Base-by-base conservation (phyloP, 352 stramenopile species). In the Thalassiosira ordinaria region DNA sequence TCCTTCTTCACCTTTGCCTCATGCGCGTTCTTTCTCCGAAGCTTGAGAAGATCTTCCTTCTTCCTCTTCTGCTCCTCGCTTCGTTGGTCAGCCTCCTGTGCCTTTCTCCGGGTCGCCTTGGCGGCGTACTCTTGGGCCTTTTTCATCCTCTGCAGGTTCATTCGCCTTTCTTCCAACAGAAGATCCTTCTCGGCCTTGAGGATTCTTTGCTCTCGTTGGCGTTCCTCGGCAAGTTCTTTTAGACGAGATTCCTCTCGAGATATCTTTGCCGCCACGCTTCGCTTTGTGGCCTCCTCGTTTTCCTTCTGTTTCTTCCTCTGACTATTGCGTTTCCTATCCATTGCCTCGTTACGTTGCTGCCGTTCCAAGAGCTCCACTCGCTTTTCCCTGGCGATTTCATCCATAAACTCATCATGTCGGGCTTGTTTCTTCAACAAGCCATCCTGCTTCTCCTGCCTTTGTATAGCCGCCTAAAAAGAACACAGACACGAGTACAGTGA, bases 1-100 rank as follows among this genome's bases (percentile, higher is more conserved):
- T 86, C 78, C 37, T 74, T 82, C 39, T 80, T 64, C 6, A 77
- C 51, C 16, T 82, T 85, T 18, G 78, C 71, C 26, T 85, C 66
- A n/a, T 29, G 27, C 18, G 78, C 73, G 72, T 74, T 75, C 39
- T 69, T 66, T 33, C 56, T 7, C 24, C 78, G 35, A 14, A 69
- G n/a, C 22, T 57, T 63, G n/a, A 84, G 24, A 6, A 84, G 31
- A 1, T 84, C 46, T 18, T 63, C 62, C 41, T 84, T 84, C 11
- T 62, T 29, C 49, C 64, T 66, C 65, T 78, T 76, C n/a, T 81
- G 24, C 13, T 68, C 70, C 6, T 72, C 14, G 33, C 52, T 56
- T 31, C 56, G 56, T 27, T 49, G 20, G 22, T 84, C 77, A 39
- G 80, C 70, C 33, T 41, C 46, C n/a, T 74, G 55, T 0, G 72